Conservation (phyloP, 495 filamentous ascomycete genomes). For the Talaromyces liani region DNA sequence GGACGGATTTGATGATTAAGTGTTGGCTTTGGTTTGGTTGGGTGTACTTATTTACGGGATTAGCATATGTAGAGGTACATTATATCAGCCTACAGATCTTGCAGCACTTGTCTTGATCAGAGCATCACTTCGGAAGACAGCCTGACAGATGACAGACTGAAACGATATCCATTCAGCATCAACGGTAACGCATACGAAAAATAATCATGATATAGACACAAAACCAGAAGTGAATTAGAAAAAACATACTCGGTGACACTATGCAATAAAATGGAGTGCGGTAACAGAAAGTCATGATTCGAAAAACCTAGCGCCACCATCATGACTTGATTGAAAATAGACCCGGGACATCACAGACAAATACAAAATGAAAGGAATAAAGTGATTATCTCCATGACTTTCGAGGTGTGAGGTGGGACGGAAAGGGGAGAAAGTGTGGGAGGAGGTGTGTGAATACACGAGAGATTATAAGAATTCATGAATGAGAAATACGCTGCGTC, state of each 20-base stretch:
- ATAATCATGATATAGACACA: neutral
- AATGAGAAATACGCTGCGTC: neutral
- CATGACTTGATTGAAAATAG: neutral
- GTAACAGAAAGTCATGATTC: neutral
- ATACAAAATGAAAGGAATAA: neutral
- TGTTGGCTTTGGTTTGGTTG: neutral
- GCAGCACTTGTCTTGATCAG: neutral
- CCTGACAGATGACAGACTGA: neutral
- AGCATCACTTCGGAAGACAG: neutral
- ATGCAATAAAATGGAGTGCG: neutral
- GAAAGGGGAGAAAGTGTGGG: neutral
- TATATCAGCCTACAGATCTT: neutral
- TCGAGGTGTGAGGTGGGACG: neutral
- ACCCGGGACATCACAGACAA: constrained; percentile 1
- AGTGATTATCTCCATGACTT: neutral
- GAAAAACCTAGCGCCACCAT: neutral
- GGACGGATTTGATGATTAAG: constrained; percentile 64
- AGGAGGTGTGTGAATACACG: neutral
- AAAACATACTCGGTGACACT: neutral
- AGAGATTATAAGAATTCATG: neutral
- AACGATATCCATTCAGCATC: neutral
- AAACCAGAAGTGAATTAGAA: neutral
- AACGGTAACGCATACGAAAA: neutral
- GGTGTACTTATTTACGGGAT: neutral
- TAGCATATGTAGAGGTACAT: neutral